Base-by-base conservation (phyloP, 2,329 filamentous ascomycete species). In the Fusarium redolens region DNA sequence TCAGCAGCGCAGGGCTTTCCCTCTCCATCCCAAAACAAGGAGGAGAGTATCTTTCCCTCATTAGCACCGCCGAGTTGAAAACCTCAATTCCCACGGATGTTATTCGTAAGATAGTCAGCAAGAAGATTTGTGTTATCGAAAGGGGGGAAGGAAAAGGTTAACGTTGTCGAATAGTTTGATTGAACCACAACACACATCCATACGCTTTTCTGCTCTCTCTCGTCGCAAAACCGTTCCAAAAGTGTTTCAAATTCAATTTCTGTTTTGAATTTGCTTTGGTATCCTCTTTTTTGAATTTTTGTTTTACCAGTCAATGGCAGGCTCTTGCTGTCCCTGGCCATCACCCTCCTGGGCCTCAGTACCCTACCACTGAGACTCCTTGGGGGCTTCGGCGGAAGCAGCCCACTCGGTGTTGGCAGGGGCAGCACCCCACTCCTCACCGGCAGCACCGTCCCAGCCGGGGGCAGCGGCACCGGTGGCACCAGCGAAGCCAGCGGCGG, bases 41-140 rank as follows among this genome's bases (percentile, higher is more conserved):
- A 65, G 77, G 83, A 82, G 89, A 94, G 92, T 97, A 95, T 98
- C 96, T 98, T 98, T 98, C 96, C 96, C 95, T 98, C 95, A 93
- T 98, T 88, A 98, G 95, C 92, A 91, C 92, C 87, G 85, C 88
- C 88, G 90, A 90, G 79, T 87, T 87, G 85, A 84, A 58, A 69
- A 87, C 84, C 85, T 84, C 45, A 62, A 69, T 75, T 67, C 68
- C 61, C 45, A 40, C 31, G 18, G 68, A 51, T 65, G 67, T 74
- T 20, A 51, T 51, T 69, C 45, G 65, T 73, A 75, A 52, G 37
- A 74, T 72, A 72, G 69, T 75, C 72, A 73, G 71, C 73, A 77
- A 78, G 75, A 73, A 75, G 58, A 59, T 35, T 15, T 61, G 57
- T 56, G 48, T 41, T 59, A 62, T 72, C 58, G 61, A 61, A 56